Evolutionary conservation across 805 yeast species (phyloP).

Genomic region (Zygosaccharomyces kombuchaensis): DNA sequence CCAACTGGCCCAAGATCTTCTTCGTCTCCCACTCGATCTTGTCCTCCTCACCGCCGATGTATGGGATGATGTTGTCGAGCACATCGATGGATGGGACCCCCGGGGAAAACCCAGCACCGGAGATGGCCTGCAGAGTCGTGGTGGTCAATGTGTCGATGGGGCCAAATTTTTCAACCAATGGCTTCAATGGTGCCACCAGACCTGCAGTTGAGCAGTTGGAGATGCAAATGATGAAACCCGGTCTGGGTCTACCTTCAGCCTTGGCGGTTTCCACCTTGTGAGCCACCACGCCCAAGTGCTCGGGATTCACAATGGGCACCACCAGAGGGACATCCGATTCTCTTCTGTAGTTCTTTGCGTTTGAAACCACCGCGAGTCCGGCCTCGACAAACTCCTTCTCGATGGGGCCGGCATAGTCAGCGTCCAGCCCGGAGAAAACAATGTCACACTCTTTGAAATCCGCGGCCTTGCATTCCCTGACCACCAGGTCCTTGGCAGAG

Average conservation of each 20-base stretch:
- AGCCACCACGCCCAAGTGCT: conserved; percentile 73
- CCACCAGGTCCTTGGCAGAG: conserved; percentile 55
- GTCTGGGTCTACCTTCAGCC: conserved; percentile 50
- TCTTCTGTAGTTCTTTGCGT: conserved; percentile 95
- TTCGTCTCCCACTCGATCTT: conserved; percentile 98
- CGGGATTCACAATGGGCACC: conserved; percentile 93
- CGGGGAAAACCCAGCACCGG: conserved; percentile 98
- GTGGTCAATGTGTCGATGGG: conserved; percentile 83
- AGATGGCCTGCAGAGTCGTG: conserved; percentile 93
- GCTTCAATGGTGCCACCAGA: conserved; percentile 91
- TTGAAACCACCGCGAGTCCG: conserved; percentile 83
- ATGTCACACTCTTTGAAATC: conserved; percentile 85
- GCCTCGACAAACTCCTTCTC: conserved; percentile 79
- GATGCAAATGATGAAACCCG: conserved; percentile 89
- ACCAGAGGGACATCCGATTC: conserved; percentile 82
- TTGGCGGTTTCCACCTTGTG: conserved; percentile 52
- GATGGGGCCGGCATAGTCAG: conserved; percentile 88
- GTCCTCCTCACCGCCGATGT: conserved; percentile 94
- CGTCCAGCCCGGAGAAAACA: conserved; percentile 91
- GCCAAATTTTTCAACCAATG: conserved; percentile 85
- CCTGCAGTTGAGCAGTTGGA: conserved; percentile 99
- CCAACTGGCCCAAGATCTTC: conserved; percentile 74
- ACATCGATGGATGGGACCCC: conserved; percentile 96
- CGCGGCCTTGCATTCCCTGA: conserved; percentile 72
- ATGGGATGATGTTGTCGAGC: conserved; percentile 91